These are phyloP conservation scores for Trichoderma virens DNA, from an alignment of 495 filamentous ascomycete genomes.

Conservation along the genomic window DNA sequence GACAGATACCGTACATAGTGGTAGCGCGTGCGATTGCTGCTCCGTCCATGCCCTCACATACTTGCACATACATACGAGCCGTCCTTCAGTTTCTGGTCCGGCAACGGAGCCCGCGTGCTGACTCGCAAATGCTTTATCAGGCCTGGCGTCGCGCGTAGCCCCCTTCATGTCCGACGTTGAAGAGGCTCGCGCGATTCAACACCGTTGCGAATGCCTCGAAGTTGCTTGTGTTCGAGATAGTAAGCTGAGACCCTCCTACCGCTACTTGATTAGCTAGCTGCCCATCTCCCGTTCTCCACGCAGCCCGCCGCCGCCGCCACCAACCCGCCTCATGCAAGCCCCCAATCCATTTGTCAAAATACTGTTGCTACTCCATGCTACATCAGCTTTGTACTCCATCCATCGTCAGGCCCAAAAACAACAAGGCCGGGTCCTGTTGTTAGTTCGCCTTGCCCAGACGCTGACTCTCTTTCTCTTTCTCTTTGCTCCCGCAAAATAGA, in stretches of 20 bases:
- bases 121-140: constrained; percentile 24
- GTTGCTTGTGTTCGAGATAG: constrained; percentile 39
- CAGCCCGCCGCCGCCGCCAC: constrained; percentile 7
- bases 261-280: constrained; percentile 8
- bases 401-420: not conserved
- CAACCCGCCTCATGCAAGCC: constrained; percentile 9
- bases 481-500: constrained; percentile 21
- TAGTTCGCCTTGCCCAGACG: constrained; percentile 8
- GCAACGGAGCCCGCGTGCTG: constrained; percentile 18
- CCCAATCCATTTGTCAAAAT: constrained; percentile 6
- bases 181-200: constrained; percentile 40
- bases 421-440: constrained; percentile 4
- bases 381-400: constrained; percentile 4
- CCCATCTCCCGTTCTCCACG: constrained; percentile 8
- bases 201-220: constrained; percentile 44
- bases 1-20: not conserved
- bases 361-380: constrained; percentile 2
- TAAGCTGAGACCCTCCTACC: constrained; percentile 18
- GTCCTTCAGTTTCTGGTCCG: constrained; percentile 3
- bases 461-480: constrained; percentile 12
- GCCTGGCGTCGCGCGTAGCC: constrained; percentile 31
- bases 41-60: constrained; percentile 2
- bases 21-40: not conserved
- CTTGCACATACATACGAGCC: not conserved
- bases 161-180: constrained; percentile 39